These are phyloP conservation scores for Selaginella tamariscina DNA, from an alignment of 75 land plant genomes.

Conservation along the genomic window DNA sequence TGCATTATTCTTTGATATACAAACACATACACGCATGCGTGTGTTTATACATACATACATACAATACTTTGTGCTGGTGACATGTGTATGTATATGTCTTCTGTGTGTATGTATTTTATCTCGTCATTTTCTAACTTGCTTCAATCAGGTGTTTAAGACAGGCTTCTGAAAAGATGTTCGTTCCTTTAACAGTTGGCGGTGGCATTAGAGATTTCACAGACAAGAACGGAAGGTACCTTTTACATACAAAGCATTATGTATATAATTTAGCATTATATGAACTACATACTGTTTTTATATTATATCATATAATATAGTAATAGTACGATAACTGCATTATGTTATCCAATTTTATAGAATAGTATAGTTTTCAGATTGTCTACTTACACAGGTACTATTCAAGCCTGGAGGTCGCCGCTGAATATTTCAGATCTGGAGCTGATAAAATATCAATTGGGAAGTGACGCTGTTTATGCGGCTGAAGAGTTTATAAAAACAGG, in stretches of 20 bases:
- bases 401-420: slow-evolving; percentile 8
- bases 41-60: too few relatives aligned
- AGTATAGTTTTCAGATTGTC: too few relatives aligned
- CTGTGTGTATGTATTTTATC: too few relatives aligned
- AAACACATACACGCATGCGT: too few relatives aligned
- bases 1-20: not conserved
- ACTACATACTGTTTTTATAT: too few relatives aligned
- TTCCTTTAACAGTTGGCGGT: slow-evolving; percentile 96
- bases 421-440: slow-evolving; percentile 9
- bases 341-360: too few relatives aligned
- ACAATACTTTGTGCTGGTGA: too few relatives aligned
- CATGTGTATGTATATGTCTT: too few relatives aligned
- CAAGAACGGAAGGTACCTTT: slow-evolving; percentile 66
- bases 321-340: too few relatives aligned
- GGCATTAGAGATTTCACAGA: slow-evolving; percentile 96
- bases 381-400: not conserved
- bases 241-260: not conserved
- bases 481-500: slow-evolving; percentile 2
- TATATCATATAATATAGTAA: too few relatives aligned
- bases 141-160: slow-evolving; percentile 56
- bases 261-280: not conserved
- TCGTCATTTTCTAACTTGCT: not conserved
- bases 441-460: slow-evolving; percentile 10
- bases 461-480: slow-evolving; percentile 11
- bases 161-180: slow-evolving; percentile 91